Conservation (phyloP, 805 yeast species). For the Candida corydali region DNA sequence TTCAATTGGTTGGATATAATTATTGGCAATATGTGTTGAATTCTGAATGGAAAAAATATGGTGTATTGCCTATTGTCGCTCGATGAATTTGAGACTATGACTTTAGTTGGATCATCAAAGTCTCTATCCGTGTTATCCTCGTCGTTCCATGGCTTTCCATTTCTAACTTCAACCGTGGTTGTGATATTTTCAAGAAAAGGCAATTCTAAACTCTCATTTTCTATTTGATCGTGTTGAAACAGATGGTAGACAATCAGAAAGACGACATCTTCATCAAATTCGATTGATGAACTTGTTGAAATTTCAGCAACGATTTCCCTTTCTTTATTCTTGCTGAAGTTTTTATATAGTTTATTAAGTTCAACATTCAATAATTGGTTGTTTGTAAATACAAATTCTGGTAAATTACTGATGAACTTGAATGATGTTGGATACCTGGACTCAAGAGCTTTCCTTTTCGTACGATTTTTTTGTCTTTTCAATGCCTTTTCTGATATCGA, state of each 20-base stretch:
- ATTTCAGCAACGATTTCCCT: slow-evolving; percentile 22
- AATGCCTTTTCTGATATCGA: slow-evolving; percentile 25
- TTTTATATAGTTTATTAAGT: slow-evolving; percentile 22
- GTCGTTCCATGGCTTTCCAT: slow-evolving; percentile 39
- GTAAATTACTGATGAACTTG: slow-evolving; percentile 28
- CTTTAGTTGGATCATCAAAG: slow-evolving; percentile 41
- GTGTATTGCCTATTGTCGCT: slow-evolving; percentile 25
- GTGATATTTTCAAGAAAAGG: slow-evolving; percentile 13
- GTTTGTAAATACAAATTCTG: slow-evolving; percentile 34
- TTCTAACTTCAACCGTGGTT: slow-evolving; percentile 38
- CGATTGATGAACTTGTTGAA: slow-evolving; percentile 22
- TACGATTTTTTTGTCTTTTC: slow-evolving; percentile 29
- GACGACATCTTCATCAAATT: slow-evolving; percentile 33
- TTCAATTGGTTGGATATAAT: slow-evolving; percentile 26
- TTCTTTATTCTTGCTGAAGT: slow-evolving; percentile 11
- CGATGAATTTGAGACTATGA: slow-evolving; percentile 38
- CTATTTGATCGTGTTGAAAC: slow-evolving; percentile 19
- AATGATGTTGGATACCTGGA: slow-evolving; percentile 33
- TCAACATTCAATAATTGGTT: slow-evolving; percentile 26
- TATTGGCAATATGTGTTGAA: slow-evolving; percentile 44
- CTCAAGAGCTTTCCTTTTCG: slow-evolving; percentile 27
- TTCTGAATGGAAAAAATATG: slow-evolving; percentile 43
- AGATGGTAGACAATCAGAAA: slow-evolving; percentile 35
- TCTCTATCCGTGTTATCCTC: slow-evolving; percentile 42
- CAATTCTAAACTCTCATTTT: slow-evolving; percentile 6